A percentile compares a stretch with the other conserved stretches of the same genome.
These are phyloP conservation scores for Solanum okadae DNA, from an alignment of 257 asterid genomes.

Conservation along the genomic window DNA sequence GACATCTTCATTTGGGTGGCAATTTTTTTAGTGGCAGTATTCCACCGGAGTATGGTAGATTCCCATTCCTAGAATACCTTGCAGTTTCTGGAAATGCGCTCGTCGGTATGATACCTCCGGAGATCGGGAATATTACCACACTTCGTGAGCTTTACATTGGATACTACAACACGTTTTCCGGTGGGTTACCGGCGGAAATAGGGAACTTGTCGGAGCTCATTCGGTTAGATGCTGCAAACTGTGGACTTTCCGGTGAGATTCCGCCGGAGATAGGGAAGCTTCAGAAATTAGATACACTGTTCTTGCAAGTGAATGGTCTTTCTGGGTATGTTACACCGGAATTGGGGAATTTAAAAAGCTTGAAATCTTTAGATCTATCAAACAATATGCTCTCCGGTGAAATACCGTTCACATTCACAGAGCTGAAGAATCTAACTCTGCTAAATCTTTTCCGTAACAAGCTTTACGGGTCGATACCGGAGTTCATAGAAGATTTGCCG, in stretches of 20 bases:
- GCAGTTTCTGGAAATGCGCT: slow-evolving; percentile 85
- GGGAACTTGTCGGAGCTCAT: slow-evolving; percentile 54
- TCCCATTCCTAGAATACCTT: slow-evolving; percentile 48
- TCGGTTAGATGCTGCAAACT: slow-evolving; percentile 74
- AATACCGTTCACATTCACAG: slow-evolving; percentile 49
- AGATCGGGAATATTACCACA: slow-evolving; percentile 50
- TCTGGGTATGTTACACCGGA: slow-evolving; percentile 58
- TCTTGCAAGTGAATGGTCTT: slow-evolving; percentile 77
- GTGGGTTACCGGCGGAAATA: slow-evolving; percentile 70
- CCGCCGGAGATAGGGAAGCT: slow-evolving; percentile 63
- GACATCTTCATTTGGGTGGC: slow-evolving; percentile 75
- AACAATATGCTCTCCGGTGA: slow-evolving; percentile 71
- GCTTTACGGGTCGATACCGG: slow-evolving; percentile 86
- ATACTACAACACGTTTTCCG: slow-evolving; percentile 59
- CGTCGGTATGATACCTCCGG: slow-evolving; percentile 53
- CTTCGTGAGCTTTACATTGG: slow-evolving; percentile 77
- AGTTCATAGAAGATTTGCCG: slow-evolving; percentile 68
- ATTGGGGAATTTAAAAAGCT: slow-evolving; percentile 55
- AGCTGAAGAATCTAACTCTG: slow-evolving; percentile 62
- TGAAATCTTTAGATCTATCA: slow-evolving; percentile 87
- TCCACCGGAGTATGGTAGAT: slow-evolving; percentile 54
- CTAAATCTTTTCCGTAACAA: slow-evolving; percentile 77
- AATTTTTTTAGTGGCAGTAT: slow-evolving; percentile 56
- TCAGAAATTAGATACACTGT: slow-evolving; percentile 72
- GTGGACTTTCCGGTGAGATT: slow-evolving; percentile 68